Base-by-base conservation (phyloP, 441 rosid genomes). In the Omphalea diandra region DNA sequence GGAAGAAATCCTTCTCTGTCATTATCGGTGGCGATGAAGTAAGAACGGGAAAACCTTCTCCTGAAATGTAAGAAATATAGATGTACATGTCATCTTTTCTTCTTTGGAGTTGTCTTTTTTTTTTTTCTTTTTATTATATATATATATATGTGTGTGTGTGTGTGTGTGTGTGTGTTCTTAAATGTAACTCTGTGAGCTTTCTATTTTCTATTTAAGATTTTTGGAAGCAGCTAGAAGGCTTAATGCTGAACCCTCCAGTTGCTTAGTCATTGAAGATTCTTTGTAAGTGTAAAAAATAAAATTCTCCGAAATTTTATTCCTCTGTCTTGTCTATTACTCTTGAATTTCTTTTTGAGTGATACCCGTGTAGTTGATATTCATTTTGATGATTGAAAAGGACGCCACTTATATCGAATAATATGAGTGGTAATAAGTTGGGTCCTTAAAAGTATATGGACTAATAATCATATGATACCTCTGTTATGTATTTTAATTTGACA, bases 241-340 rank as follows among this genome's bases (percentile, higher is more conserved):
- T 71, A 82, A 81, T 31, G 66, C 77, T 32, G 84, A 88, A 71
- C 87, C 93, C n/a, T 82, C 80, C 24, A 81, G 79, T 63, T 90
- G 90, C 83, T 77, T 94, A 65, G 97, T 90, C 36, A 81, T 94
- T 70, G 97, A 94, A 81, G 97, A 94, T 87, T 94, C 97, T 64
- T 67, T 84, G 97, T 85, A 78, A 82, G 89, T 83, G 69, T 50
- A 18, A 5, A 7, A 59, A 43, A 24, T 18, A 27, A 44, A n/a
- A n/a, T n/a, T 22, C 10, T 41, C 47, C n/a, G 6, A 12, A 54
- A 20, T 41, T 29, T 43, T n/a, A n/a, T n/a, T n/a, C n/a, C 36
- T 35, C 27, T 54, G 18, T 53, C 35, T 47, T 26, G 35, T 11
- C 59, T 5, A 65, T 6, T 15, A 18, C 29, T 46, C n/a, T 35